Conservation (phyloP, 1,284 basidiomycete species). For the Cronartium quercuum region DNA sequence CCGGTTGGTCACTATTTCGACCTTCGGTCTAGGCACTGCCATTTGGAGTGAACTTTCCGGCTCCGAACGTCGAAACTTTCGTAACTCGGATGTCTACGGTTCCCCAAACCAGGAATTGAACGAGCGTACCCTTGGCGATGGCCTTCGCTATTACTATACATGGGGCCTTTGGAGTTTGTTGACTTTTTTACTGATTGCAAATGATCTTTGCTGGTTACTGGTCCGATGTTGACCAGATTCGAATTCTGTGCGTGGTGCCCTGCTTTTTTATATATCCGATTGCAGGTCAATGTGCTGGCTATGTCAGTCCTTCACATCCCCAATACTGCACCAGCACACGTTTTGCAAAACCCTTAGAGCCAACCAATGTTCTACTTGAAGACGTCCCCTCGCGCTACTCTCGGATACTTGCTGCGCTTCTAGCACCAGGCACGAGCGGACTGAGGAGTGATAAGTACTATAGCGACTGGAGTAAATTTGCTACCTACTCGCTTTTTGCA, state of each 20-base stretch:
- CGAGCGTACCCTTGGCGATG: neutral
- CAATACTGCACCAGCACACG: conserved; percentile 13
- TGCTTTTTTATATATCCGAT: neutral
- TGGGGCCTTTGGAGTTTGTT: conserved; percentile 27
- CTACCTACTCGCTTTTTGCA: too few relatives aligned
- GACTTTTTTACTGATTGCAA: too few relatives aligned
- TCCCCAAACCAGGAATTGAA: neutral
- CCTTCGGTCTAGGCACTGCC: conserved; percentile 3
- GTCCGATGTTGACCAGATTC: neutral
- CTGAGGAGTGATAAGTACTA: too few relatives aligned
- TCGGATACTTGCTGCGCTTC: too few relatives aligned
- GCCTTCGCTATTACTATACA: conserved; percentile 11
- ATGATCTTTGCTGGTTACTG: too few relatives aligned
- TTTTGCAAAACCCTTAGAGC: conserved; percentile 2
- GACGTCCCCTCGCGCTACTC: too few relatives aligned
- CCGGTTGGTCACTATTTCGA: conserved; percentile 3
- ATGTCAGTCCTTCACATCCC: conserved; percentile 1
- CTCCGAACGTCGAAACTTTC: too few relatives aligned
- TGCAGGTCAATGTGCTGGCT: conserved; percentile 20
- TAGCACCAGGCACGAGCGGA: too few relatives aligned
- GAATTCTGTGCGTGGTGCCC: neutral
- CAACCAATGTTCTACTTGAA: conserved; percentile 2
- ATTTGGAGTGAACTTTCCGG: neutral
- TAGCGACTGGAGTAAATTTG: too few relatives aligned
- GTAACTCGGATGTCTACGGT: neutral